Evolutionary conservation across 805 yeast species (phyloP), one percentile per base, ranked within the genome.

Genomic region (Candida ovalis): DNA sequence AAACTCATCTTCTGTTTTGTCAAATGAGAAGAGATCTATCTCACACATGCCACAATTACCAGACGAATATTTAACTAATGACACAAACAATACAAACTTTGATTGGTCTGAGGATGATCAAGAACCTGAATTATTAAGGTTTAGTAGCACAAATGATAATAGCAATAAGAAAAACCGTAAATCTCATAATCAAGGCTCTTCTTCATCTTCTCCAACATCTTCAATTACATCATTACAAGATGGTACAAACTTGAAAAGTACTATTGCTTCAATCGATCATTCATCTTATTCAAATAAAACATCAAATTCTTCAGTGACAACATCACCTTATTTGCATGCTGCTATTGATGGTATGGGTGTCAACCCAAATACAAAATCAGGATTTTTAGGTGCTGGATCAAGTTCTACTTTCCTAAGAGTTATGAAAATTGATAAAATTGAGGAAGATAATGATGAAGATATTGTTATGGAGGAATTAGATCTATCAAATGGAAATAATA

Each of bases 351-450:
- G 87, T 10, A 82, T 83, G 87, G 86, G 84, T 0, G 85, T 83
- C 1, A 74, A 78, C 42, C 77, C 81, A 24, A 55, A 60, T 22
- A 45, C 60, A 18, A 66, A 64, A 39, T 76, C 76, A 25, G 88
- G 89, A 0, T 83, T 80, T 59, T 78, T 79, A 54, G 90, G 90
- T 1, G 75, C 77, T 12, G 85, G 82, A 8, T 81, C 89, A 3
- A 73, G 80, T 49, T 75, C 84, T 2, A 78, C 79, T 7, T 66
- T 80, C 18, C 62, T 84, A 39, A 52, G 64, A 44, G 64, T 64
- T 7, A 61, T 64, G 62, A 66, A 62, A 48, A 66, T 66, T 8
- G 62, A 63, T 47, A 63, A 61, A 36, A 49, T 59, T n/a, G 63
- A 60, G 21, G 66, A 58, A 42, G 59, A 58, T 36, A 52, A 49